A percentile compares a stretch with the other conserved stretches of the same genome.
Conservation (phyloP, 768 basidiomycete genomes). For the Tricholoma bakamatsutake region DNA sequence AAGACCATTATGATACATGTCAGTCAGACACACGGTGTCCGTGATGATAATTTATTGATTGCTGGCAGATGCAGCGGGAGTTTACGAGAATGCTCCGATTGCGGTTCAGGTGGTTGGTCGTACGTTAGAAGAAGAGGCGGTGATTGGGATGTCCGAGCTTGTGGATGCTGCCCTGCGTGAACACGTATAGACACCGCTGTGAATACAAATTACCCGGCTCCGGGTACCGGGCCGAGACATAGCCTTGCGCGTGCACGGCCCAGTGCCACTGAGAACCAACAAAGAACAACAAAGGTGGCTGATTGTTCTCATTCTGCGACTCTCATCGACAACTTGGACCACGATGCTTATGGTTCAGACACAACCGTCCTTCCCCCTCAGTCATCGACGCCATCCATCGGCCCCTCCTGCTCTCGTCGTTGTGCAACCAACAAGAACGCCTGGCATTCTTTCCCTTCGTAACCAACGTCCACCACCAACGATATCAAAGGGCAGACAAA, state of each 20-base stretch:
- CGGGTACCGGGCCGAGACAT: too few relatives aligned
- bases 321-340: conserved; percentile 15
- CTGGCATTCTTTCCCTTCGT: conserved; percentile 70
- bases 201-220: too few relatives aligned
- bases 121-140: conserved; percentile 71
- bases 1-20: conserved; percentile 49
- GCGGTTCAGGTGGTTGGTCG: conserved; percentile 62
- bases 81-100: conserved; percentile 54
- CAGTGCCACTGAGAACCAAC: too few relatives aligned
- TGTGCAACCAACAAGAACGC: conserved; percentile 67
- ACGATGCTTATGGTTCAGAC: conserved; percentile 50
- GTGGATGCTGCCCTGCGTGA: conserved; percentile 30
- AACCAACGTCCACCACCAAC: conserved; percentile 26
- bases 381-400: conserved; percentile 63
- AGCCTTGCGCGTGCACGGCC: too few relatives aligned
- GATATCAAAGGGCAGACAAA: conserved; percentile 24
- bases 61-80: conserved; percentile 43
- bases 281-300: too few relatives aligned
- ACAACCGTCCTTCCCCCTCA: conserved; percentile 30
- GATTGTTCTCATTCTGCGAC: conserved; percentile 13
- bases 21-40: conserved; percentile 23
- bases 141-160: conserved; percentile 63
- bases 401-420: conserved; percentile 61
- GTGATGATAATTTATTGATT: not conserved
- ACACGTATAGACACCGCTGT: too few relatives aligned